These are phyloP conservation scores for Saprolegnia diclina DNA, from an alignment of 352 stramenopile species.

Conservation along the genomic window DNA sequence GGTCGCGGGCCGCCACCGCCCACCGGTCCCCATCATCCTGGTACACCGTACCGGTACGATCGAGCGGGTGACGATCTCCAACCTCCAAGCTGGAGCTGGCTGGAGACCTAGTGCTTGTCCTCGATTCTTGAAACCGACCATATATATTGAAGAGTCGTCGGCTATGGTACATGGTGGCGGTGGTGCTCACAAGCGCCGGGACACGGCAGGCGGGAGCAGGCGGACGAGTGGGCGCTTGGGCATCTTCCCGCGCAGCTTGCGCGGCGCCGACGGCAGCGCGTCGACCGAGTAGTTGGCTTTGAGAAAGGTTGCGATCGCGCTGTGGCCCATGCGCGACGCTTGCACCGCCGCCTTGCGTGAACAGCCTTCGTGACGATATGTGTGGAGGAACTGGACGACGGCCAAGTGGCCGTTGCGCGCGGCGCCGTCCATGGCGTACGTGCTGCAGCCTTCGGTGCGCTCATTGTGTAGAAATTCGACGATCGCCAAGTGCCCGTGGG, in stretches of 20 bases:
- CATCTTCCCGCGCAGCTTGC: background rate
- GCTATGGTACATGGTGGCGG: too few species aligned
- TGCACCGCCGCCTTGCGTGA: conserved; percentile 15
- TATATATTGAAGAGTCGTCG: too few species aligned
- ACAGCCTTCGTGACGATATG: conserved; percentile 25
- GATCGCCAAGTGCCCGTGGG: conserved; percentile 26
- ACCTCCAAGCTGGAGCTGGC: too few species aligned
- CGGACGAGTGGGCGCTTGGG: background rate
- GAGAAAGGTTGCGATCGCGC: conserved; percentile 3
- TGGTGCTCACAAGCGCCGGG: too few species aligned
- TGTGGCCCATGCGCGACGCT: background rate
- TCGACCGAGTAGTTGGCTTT: background rate
- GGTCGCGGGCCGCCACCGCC: background rate
- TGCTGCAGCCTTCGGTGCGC: conserved; percentile 26
- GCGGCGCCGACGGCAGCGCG: background rate
- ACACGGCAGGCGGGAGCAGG: background rate
- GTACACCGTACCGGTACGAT: too few species aligned
- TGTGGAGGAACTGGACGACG: conserved; percentile 22
- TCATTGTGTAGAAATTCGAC: conserved; percentile 25
- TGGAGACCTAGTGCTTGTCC: too few species aligned
- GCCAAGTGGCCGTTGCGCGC: conserved; percentile 21
- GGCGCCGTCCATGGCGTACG: conserved; percentile 27
- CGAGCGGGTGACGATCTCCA: too few species aligned
- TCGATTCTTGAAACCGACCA: too few species aligned
- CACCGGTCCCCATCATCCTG: too few species aligned